Evolutionary conservation across 805 yeast species (phyloP), one percentile per base, ranked within the genome.

Genomic region (Candida patagonica): DNA sequence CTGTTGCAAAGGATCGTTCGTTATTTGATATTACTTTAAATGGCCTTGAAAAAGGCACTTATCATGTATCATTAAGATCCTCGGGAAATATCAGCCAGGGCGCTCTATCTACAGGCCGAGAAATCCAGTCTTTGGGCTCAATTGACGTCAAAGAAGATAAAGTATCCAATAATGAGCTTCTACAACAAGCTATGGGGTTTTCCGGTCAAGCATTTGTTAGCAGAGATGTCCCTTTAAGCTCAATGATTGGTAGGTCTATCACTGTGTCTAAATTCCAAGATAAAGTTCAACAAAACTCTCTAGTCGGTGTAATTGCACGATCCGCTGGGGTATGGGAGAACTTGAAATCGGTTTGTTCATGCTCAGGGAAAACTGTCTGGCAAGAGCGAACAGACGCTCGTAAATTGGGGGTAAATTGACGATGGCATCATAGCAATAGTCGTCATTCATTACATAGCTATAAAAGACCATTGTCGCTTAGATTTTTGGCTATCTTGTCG

Each of bases 321-420:
- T 81, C 94, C 52, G 97, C 98, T 1, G 98, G 98, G 12, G 83
- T 78, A 20, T 92, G 97, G 96, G 95, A 89, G 56, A 92, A 92
- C 61, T 84, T 81, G 50, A 89, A 89, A 62, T 78, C 78, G 44
- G 94, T 89, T 2, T 89, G 98, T 61, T 79, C 89, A 25, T 92
- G 97, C 60, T 78, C 89, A 12, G 98, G 98, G 13, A 86, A 87
- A 68, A 84, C 95, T 0, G 76, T 89, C 20, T 89, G 98, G 97
- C 87, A 92, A 57, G 98, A 89, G 60, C 70, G 96, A 41, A 60
- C 66, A 37, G 95, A 86, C 53, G 94, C 94, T 1, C 57, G 75
- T 25, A 48, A 57, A 4, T 73, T 72, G 47, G 92, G 92, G 6
- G 45, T 59, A 13, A 47, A 47, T 31, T 41, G 30, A 8, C 16